Evolutionary conservation across 2,329 filamentous ascomycete species (phyloP).

Genomic region (Clarireedia sp.): DNA sequence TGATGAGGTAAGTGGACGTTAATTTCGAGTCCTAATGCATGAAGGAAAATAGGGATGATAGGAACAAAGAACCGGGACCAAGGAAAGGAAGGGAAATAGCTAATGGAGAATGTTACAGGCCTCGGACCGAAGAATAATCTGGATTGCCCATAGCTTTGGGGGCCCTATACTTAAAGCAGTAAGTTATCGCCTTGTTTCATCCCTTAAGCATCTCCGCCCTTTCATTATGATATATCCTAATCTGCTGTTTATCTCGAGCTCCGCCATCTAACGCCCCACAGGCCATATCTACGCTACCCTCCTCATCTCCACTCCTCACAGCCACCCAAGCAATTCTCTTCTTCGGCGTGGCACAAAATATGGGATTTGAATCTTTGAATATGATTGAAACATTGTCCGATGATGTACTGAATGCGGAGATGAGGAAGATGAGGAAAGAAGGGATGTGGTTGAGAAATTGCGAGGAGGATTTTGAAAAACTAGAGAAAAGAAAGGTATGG

Average conservation of each 20-base stretch:
- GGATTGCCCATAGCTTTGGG: slow-evolving; percentile 5
- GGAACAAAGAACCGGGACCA: not conserved
- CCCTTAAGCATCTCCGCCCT: not conserved
- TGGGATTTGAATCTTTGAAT: slow-evolving; percentile 1
- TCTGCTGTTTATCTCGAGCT: not conserved
- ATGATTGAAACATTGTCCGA: not conserved
- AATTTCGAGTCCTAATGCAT: not conserved
- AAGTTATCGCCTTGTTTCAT: not conserved
- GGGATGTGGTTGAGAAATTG: not conserved
- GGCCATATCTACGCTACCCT: not conserved
- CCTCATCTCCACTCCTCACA: not conserved
- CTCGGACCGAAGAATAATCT: slow-evolving; percentile 1
- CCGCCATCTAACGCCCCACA: not conserved
- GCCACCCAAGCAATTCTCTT: slow-evolving; percentile 1
- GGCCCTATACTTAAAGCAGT: slow-evolving; percentile 1
- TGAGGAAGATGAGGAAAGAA: not conserved
- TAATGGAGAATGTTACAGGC: not conserved
- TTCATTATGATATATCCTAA: not conserved
- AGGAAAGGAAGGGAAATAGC: too few relatives aligned
- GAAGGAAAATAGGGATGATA: not conserved
- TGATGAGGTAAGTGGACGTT: not conserved
- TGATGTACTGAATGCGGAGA: not conserved
- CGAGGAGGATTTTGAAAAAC: not conserved
- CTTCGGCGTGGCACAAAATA: slow-evolving; percentile 1
- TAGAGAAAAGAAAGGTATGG: not conserved